Evolutionary conservation across 768 basidiomycete species (phyloP).

Genomic region (Russula compacta): DNA sequence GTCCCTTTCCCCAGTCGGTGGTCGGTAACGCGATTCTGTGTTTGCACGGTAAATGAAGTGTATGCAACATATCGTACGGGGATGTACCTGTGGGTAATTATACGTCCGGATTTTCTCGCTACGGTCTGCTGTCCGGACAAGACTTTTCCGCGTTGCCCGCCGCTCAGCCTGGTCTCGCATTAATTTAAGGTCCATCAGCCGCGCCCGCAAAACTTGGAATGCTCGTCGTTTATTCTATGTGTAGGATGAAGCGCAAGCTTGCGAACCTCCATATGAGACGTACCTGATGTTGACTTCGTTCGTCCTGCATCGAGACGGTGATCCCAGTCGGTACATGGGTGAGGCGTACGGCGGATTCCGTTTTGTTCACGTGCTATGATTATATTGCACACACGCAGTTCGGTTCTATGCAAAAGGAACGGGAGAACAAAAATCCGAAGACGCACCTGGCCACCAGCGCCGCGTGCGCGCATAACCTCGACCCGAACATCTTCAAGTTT

Average conservation of each 20-base stretch:
- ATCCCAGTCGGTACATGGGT: constrained; percentile 91
- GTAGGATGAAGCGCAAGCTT: not conserved
- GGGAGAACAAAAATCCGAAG: no score
- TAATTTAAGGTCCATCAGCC: constrained; percentile 76
- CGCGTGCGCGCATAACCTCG: constrained; percentile 95
- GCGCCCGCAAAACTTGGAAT: constrained; percentile 79
- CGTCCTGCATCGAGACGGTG: constrained; percentile 97
- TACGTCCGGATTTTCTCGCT: constrained; percentile 96
- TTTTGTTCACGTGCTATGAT: constrained; percentile 90
- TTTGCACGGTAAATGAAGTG: not conserved
- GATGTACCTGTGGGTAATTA: constrained; percentile 74
- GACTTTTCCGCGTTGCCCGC: constrained; percentile 56
- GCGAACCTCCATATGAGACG: constrained; percentile 12
- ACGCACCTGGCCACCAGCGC: constrained; percentile 88
- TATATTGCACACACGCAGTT: not conserved
- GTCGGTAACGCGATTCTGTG: constrained; percentile 20
- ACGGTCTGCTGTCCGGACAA: constrained; percentile 76
- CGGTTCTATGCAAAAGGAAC: not conserved
- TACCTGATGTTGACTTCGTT: constrained; percentile 91
- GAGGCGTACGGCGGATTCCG: constrained; percentile 92
- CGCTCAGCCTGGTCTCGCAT: constrained; percentile 59
- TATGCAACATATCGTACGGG: not conserved
- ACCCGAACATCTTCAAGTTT: constrained; percentile 78
- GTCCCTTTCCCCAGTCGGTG: constrained; percentile 19
- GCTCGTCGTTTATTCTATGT: constrained; percentile 83